These are phyloP conservation scores for Curvularia sp. DNA, from an alignment of 2,329 filamentous ascomycete genomes.

Conservation along the genomic window DNA sequence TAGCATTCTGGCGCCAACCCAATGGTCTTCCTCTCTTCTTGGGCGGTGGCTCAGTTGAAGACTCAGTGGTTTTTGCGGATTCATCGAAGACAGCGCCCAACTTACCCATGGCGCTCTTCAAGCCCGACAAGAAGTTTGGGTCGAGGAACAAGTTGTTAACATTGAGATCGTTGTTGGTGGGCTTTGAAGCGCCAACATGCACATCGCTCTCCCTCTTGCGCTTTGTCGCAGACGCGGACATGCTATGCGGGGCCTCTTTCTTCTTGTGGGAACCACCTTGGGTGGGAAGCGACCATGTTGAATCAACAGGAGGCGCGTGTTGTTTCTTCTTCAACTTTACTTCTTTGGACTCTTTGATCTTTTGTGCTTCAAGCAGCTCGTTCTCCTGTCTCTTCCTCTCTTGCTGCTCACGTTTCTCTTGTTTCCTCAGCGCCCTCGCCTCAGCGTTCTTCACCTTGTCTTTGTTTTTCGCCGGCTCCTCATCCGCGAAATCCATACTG, in stretches of 20 bases:
- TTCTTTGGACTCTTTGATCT: neutral
- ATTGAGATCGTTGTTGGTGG: neutral
- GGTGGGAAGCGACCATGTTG: neutral
- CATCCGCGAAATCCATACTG: constrained; percentile 30
- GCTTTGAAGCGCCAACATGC: neutral
- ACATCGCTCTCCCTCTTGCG: constrained; percentile 26
- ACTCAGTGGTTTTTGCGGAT: neutral
- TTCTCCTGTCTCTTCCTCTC: constrained; percentile 14
- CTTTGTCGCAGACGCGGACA: constrained; percentile 23
- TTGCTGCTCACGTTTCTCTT: constrained; percentile 16
- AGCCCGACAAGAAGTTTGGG: constrained; percentile 14
- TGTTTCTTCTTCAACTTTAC: neutral
- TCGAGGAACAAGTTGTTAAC: constrained; percentile 9
- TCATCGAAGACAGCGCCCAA: constrained; percentile 17
- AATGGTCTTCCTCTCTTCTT: constrained; percentile 10
- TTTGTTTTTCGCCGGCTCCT: constrained; percentile 2
- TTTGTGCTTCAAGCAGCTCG: constrained; percentile 1
- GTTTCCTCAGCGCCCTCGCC: constrained; percentile 6
- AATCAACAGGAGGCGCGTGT: constrained; percentile 1
- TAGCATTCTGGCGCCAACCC: constrained; percentile 6
- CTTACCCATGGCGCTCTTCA: constrained; percentile 19
- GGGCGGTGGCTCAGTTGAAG: constrained; percentile 1
- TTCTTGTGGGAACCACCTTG: constrained; percentile 17
- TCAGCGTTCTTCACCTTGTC: neutral
- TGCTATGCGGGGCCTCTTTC: constrained; percentile 6